Base-by-base conservation (phyloP, 805 yeast genomes). In the Komagataella pseudopastoris region DNA sequence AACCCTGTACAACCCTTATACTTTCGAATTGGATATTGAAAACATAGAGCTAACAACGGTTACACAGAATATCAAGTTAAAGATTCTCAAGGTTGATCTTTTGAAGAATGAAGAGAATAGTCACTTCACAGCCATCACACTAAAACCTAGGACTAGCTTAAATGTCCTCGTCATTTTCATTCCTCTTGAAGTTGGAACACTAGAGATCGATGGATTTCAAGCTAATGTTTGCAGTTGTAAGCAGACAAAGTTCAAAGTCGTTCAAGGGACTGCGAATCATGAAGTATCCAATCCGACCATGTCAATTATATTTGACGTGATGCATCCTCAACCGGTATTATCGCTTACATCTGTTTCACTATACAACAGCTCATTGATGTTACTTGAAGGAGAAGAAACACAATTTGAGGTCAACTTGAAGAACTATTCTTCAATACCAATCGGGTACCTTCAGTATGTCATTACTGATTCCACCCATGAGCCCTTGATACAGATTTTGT, bases 401-500 rank as follows among this genome's bases (percentile, higher is more conserved):
- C 55, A 61, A 1, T 77, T 85, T 53, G 66, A 71, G 1, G 62
- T 87, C 4, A 62, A 65, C 1, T 63, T 88, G 36, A 72, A 74
- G 49, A 88, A 88, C 61, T 70, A 74, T 17, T 81, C 91, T 0
- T 60, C 65, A 4, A 80, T 82, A 3, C 59, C 72, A 0, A 78
- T 84, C 47, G 77, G 81, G 51, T 71, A 75, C 49, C 57, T 88
- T 39, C 71, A 80, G 3, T 81, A 85, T 54, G 75, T 80, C 6
- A 81, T 81, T 56, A 71, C 79, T 68, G 96, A 88, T 60, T 83
- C 93, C 0, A 83, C 93, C 0, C 74, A 77, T 5, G 89, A 81
- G 36, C 77, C 83, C 0, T 63, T 86, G 51, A 77, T 73, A 53
- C 69, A 74, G n/a, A 77, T 80, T 10, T 64, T 86, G 39, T 52